Base-by-base conservation (phyloP, 2,329 filamentous ascomycete genomes). In the Tolypocladium sp. region DNA sequence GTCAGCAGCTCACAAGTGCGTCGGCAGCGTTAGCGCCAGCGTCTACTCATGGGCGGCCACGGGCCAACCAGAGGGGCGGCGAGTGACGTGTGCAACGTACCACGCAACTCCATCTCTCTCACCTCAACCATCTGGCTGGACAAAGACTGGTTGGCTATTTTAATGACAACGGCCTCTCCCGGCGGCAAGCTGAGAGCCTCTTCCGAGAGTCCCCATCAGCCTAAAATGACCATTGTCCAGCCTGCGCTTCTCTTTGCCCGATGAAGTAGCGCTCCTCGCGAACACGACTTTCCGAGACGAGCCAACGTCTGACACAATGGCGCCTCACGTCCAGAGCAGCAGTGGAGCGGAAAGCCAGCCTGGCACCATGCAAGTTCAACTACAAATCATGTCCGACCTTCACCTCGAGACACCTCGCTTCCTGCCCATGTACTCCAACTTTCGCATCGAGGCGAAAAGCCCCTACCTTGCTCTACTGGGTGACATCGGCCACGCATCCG, bases 401-500 rank as follows among this genome's bases (percentile, higher is more conserved):
- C 79, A 82, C 63, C 71, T 81, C 42, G 77, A 81, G 64, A 68
- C 68, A 7, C 22, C 73, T 71, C 13, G 58, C 65, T 53, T 68
- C 71, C 44, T 80, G n/a, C 58, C 61, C 30, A 56, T 60, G 41
- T 63, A 62, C 56, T 7, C 79, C 62, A 68, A 75, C 49, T 80
- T 76, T 62, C 57, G 68, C 8, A 73, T 80, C 52, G 59, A 66
- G 1, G 72, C 73, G 5, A 69, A 67, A 54, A 72, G 76, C 8
- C 73, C 76, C 8, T 73, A 76, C 58, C 71, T 82, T 2, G 77
- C 77, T 4, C 74, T 82, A 2, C 71, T 81, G 2, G 79, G 79
- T 17, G 79, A 81, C 61, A 75, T 81, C 56, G 78, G 77, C 37
- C 70, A 76, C 56, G 55, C n/a, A 12, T n/a, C 15, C n/a, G 55